Evolutionary conservation across 208 protist genomes (phyloP), one percentile per base, ranked within the genome.

Genomic region (Herpetomonas tarakana): DNA sequence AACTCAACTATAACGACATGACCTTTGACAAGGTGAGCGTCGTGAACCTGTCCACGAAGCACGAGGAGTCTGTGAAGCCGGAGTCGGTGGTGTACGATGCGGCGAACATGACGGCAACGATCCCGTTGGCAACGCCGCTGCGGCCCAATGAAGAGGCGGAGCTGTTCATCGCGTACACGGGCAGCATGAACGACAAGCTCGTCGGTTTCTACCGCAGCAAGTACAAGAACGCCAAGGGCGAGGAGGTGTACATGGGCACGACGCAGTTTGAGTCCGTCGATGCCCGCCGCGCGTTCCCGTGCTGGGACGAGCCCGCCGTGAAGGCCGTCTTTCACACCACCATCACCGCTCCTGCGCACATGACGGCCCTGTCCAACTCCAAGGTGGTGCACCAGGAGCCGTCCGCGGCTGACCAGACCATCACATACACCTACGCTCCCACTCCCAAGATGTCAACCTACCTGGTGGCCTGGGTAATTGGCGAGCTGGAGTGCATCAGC

Each of bases 381-480:
- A 46, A 65, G n/a, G 56, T 62, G 2, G 52, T 58, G 2, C 39
- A 54, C 9, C 61, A 58, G 53, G 44, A 55, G 18, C 26, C 41
- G 4, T 25, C 49, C 12, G 29, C 54, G 44, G 44, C 6, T 18
- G 44, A 18, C 16, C 9, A 49, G 44, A 22, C 44, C 44, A 22
- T 49, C 44, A 49, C 44, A 28, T 79, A 81, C 31, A 52, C 55
- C 41, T 99, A 98, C 70, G 64, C 78, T 2, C 71, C 71, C 1
- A 88, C 91, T 1, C 92, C 91, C 4, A 61, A 58, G 14, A 99
- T 99, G 93, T 94, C 85, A 18, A 98, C 96, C 2, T 99, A 99
- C 70, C 81, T 99, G 0, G 60, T 99, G 47, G 96, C 96, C n/a
- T 96, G 94, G 61, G 69, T 90, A 14, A 76, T 99, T 49, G 87